These are phyloP conservation scores for Plectosphaerella sp. DNA, from an alignment of 2,329 filamentous ascomycete genomes.

Conservation along the genomic window DNA sequence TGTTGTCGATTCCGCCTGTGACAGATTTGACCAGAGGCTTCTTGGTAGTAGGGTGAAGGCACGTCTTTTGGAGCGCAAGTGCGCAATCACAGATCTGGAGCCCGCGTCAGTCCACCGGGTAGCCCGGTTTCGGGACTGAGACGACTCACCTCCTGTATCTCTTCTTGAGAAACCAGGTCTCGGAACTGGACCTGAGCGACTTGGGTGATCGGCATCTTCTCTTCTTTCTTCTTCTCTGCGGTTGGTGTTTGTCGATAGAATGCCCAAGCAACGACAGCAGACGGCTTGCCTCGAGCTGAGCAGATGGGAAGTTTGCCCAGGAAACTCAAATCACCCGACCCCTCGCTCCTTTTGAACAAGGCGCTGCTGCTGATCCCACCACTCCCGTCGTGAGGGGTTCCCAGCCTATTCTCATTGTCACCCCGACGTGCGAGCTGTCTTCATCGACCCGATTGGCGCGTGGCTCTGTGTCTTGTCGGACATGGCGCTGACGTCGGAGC, in stretches of 20 bases:
- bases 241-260: background rate
- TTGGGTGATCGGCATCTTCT: slow-evolving; percentile 58
- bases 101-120: background rate
- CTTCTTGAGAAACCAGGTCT: slow-evolving; percentile 36
- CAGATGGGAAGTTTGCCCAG: background rate
- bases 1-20: slow-evolving; percentile 58
- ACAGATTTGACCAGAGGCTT: slow-evolving; percentile 56
- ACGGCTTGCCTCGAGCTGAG: background rate
- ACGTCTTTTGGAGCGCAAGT: slow-evolving; percentile 51
- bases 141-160: slow-evolving; percentile 52
- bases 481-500: no score
- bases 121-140: background rate
- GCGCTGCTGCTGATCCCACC: background rate
- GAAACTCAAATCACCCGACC: background rate
- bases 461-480: no score
- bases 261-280: background rate
- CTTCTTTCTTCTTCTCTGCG: slow-evolving; percentile 38
- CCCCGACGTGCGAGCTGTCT: no score
- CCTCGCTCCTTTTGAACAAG: background rate
- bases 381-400: background rate
- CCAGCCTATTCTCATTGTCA: background rate
- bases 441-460: no score
- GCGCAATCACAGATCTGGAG: slow-evolving; percentile 24
- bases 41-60: slow-evolving; percentile 55
- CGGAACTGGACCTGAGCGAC: slow-evolving; percentile 67